A percentile compares a stretch with the other conserved stretches of the same genome.
phyloP scores from a whole-genome alignment of 2,329 filamentous ascomycete genomes.

The Botrytis paeoniae region DNA sequence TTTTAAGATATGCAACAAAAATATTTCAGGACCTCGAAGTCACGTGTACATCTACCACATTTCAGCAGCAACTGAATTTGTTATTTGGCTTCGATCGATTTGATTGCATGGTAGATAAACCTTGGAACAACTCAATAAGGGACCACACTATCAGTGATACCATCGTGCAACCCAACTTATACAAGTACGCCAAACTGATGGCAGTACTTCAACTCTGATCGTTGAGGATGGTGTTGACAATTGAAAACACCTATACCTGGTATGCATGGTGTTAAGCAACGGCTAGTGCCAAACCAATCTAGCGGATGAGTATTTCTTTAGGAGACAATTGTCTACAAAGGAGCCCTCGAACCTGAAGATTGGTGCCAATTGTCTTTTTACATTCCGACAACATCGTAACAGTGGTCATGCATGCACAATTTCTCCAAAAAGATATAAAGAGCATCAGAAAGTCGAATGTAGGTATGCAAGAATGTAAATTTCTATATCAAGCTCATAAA shows the following conservation, averaged over 20 bases:
- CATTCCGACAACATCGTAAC: not conserved
- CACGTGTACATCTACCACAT: not conserved
- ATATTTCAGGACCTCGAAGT: not conserved
- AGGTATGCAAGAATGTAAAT: not conserved
- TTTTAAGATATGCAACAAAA: constrained; percentile 9
- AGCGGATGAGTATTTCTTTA: too few species aligned
- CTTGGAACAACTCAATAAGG: too few species aligned
- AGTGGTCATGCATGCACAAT: not conserved
- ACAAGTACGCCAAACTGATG: not conserved
- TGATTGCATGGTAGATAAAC: not conserved
- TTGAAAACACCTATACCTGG: not conserved
- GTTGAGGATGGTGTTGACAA: not conserved
- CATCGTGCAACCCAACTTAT: not conserved
- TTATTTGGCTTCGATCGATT: not conserved
- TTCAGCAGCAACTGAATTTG: not conserved
- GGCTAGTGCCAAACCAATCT: not conserved
- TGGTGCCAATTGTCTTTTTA: not conserved
- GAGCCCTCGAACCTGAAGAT: not conserved
- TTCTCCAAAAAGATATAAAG: too few species aligned
- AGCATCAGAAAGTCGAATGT: not conserved
- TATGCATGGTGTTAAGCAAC: not conserved
- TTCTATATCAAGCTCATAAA: not conserved
- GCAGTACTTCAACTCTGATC: not conserved
- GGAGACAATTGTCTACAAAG: not conserved
- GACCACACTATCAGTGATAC: not conserved